These are phyloP conservation scores for Pugionium dolabratum DNA, from an alignment of 345 rosid species.

Conservation along the genomic window DNA sequence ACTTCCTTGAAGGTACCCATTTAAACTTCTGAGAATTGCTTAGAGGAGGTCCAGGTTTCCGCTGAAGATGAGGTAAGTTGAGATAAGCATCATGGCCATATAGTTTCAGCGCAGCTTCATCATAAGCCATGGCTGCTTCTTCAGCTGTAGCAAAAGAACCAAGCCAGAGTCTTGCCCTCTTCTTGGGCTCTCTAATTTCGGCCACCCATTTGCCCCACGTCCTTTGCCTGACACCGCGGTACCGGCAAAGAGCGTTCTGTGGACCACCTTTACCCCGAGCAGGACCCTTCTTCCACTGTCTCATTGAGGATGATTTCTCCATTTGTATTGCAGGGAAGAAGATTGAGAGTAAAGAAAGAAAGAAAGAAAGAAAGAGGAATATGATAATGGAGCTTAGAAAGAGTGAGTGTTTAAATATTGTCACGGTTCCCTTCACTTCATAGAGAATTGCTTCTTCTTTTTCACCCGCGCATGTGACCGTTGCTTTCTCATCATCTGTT, in stretches of 20 bases:
- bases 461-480: conserved; percentile 57
- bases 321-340: conserved; percentile 29
- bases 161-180: conserved; percentile 80
- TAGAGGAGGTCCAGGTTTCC: conserved; percentile 17
- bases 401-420: conserved; percentile 51
- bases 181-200: conserved; percentile 93
- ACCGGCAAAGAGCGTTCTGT: conserved; percentile 75
- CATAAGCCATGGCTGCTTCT: conserved; percentile 97
- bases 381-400: conserved; percentile 39
- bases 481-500: conserved; percentile 43
- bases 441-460: conserved; percentile 33
- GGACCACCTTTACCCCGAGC: conserved; percentile 96
- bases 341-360: conserved; percentile 26
- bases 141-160: conserved; percentile 90
- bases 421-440: conserved; percentile 55
- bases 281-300: conserved; percentile 94
- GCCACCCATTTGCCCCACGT: conserved; percentile 99
- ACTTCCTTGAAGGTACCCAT: conserved; percentile 85
- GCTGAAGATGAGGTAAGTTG: conserved; percentile 88
- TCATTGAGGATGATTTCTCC: conserved; percentile 55
- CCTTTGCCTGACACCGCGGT: conserved; percentile 87
- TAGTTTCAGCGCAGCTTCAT: conserved; percentile 71
- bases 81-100: conserved; percentile 85
- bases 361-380: conserved; percentile 46
- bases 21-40: conserved; percentile 47